phyloP scores from a whole-genome alignment of 2,329 filamentous ascomycete species.

The Coleophoma cylindrospora region DNA sequence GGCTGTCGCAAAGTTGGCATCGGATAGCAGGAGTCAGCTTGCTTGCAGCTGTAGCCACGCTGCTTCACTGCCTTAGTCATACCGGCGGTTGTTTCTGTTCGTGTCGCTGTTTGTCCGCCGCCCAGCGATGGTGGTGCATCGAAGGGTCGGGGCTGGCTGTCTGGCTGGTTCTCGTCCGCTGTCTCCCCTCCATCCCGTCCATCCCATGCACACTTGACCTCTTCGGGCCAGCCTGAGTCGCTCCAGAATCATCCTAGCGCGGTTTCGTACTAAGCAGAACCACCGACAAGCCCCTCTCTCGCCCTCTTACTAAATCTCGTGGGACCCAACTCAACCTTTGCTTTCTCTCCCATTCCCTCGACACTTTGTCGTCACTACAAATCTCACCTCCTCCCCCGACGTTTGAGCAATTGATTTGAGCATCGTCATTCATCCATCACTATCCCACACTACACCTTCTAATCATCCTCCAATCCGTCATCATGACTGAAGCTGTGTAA shows the following conservation, averaged over 20 bases:
- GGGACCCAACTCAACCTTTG: background rate
- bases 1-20: too few species aligned
- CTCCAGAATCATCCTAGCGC: background rate
- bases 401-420: background rate
- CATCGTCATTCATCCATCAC: background rate
- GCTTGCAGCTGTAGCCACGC: too few species aligned
- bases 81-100: too few species aligned
- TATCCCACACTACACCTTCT: background rate
- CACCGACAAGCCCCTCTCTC: background rate
- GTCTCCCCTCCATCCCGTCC: too few species aligned
- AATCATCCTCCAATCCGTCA: constrained; percentile 5
- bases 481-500: constrained; percentile 50
- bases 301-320: constrained; percentile 1
- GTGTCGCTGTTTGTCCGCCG: too few species aligned
- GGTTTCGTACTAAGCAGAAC: constrained; percentile 1
- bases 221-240: background rate
- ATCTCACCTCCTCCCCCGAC: background rate
- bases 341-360: background rate
- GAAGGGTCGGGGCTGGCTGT: too few species aligned
- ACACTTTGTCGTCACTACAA: background rate
- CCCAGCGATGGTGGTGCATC: too few species aligned
- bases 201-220: too few species aligned
- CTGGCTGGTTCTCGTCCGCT: too few species aligned
- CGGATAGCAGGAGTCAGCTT: too few species aligned
- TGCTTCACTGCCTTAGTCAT: too few species aligned